Evolutionary conservation across 768 basidiomycete genomes (phyloP), one percentile per base, ranked within the genome.

Genomic region (Lactifluus echinatus): DNA sequence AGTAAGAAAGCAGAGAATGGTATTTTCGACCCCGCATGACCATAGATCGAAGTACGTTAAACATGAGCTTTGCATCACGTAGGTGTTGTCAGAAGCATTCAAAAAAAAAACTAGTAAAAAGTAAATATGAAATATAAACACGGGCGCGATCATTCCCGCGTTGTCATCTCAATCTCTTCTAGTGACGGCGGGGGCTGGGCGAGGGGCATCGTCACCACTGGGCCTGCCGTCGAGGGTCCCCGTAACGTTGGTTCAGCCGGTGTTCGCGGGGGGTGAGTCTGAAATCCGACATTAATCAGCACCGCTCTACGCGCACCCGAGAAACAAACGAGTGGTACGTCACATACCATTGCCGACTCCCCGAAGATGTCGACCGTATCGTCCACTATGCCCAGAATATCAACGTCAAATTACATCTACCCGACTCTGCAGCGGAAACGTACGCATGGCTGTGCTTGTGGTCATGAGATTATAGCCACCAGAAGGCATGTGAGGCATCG

Each of bases 351-450:
- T 48, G 66, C 64, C 21, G 67, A 56, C 55, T 78, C 78, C 4
- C 73, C 75, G 57, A 79, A 81, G 17, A 81, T 67, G 57, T 74
- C 73, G 61, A 74, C 74, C 2, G 72, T 66, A 52, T 69, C 70
- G 33, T 75, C 74, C 34, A 72, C 77, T 76, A 59, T 37, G 14
- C 45, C 12, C 50, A 55, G 29, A 44, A 21, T 36, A 45, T 54
- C 26, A 33, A 42, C 7, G 24, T 43, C 34, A 48, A 34, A 53
- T 17, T 8, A 10, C 17, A 48, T 23, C 15, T 11, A 21, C 24
- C 15, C 15, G 5, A 15, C 19, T 23, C 47, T 28, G 24, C 23
- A 24, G 50, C 14, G 17, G 31, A 7, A 42, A 59, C 55, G 50
- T 53, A 63, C 57, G 28, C 44, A 34, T 44, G 2, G 43, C 28